Conservation (phyloP, 2,329 filamentous ascomycete species). For the Talaromyces sp. region DNA sequence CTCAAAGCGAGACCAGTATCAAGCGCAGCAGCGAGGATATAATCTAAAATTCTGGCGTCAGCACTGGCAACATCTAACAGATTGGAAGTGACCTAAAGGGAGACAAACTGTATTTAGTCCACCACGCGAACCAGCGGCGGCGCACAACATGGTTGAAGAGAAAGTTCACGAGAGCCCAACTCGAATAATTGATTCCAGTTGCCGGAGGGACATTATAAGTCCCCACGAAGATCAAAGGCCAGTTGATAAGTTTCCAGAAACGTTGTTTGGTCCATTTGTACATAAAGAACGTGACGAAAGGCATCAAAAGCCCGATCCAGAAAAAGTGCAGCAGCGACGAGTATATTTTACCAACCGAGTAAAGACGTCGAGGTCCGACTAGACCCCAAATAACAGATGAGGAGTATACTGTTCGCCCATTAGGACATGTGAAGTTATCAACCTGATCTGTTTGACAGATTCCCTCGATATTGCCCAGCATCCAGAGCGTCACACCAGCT, state of each 20-base stretch:
- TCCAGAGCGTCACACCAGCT: conserved; percentile 41
- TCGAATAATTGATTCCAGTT: conserved; percentile 41
- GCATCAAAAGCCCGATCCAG: conserved; percentile 49
- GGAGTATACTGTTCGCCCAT: conserved; percentile 53
- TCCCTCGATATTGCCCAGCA: conserved; percentile 43
- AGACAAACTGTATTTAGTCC: conserved; percentile 42
- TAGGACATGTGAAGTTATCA: conserved; percentile 54
- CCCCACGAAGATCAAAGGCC: conserved; percentile 35
- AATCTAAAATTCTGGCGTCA: conserved; percentile 23
- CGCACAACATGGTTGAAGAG: conserved; percentile 79
- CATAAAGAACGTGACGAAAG: conserved; percentile 24
- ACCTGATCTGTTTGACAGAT: conserved; percentile 47
- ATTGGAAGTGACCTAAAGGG: neutral
- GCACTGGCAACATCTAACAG: neutral
- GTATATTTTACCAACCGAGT: conserved; percentile 52
- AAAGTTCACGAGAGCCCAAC: conserved; percentile 53
- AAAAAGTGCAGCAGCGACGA: conserved; percentile 54
- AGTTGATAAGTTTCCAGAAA: conserved; percentile 41
- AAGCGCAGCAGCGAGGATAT: conserved; percentile 45
- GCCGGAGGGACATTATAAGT: conserved; percentile 33
- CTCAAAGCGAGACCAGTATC: conserved; percentile 39
- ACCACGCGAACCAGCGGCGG: conserved; percentile 43
- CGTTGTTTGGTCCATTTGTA: conserved; percentile 32
- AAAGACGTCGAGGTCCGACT: conserved; percentile 55
- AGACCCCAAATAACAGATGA: conserved; percentile 56